Conservation (phyloP, 2,329 filamentous ascomycete genomes). For the Fusarium napiforme region DNA sequence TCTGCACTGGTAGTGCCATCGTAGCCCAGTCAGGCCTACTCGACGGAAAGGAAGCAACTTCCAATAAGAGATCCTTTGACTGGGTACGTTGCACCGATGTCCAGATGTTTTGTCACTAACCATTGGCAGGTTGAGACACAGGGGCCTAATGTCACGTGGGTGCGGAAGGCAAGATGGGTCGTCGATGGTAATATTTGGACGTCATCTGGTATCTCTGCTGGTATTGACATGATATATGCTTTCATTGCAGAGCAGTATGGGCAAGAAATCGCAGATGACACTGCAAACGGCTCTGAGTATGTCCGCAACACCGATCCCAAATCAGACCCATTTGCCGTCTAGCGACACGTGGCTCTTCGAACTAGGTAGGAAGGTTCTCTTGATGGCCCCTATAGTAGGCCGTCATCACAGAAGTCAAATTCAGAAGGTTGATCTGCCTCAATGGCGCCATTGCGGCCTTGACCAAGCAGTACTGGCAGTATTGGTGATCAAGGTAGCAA, state of each 20-base stretch:
- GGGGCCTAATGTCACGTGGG: constrained; percentile 63
- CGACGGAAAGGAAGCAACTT: constrained; percentile 67
- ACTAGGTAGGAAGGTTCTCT: background rate
- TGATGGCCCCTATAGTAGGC: background rate
- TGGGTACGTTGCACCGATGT: constrained; percentile 6
- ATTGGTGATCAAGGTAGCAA: background rate
- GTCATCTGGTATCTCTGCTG: constrained; percentile 65
- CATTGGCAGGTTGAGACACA: constrained; percentile 48
- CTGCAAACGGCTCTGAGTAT: constrained; percentile 68
- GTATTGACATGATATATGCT: constrained; percentile 53
- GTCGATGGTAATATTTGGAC: constrained; percentile 71
- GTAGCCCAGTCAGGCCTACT: constrained; percentile 66
- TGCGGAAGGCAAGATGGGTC: constrained; percentile 68
- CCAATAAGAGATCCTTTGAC: constrained; percentile 67
- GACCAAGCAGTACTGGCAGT: no score
- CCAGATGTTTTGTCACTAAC: background rate
- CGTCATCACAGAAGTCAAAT: background rate
- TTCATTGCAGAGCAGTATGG: constrained; percentile 57
- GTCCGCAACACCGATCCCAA: constrained; percentile 61
- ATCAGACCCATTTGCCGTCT: constrained; percentile 65
- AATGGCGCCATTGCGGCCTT: no score
- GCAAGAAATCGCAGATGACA: constrained; percentile 56
- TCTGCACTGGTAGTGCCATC: constrained; percentile 70
- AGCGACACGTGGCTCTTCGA: background rate
- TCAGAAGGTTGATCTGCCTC: no score